Evolutionary conservation across 2,329 filamentous ascomycete species (phyloP), one percentile per base, ranked within the genome.

Genomic region (Ophiocordyceps sinensis): DNA sequence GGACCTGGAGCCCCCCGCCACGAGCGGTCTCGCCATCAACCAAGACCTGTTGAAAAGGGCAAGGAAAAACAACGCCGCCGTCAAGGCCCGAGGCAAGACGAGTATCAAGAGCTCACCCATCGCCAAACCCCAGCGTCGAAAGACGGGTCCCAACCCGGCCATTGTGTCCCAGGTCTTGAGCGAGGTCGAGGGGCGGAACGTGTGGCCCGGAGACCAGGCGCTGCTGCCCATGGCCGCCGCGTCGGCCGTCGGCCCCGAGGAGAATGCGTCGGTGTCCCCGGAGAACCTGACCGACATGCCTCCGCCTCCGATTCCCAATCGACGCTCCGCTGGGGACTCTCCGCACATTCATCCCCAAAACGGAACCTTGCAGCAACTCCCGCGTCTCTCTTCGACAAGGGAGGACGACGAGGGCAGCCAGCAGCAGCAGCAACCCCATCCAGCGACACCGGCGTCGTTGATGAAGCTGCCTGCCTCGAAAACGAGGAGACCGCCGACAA

Each of bases 391-490:
- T 39, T 34, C 45, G 11, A 42, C 43, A 12, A 17, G 39, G 32
- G 29, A 39, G 2, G 43, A 42, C n/a, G 41, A 43, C 36, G 40
- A 40, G 29, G 12, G 6, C 10, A 4, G 35, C 5, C 37, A 31
- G 6, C 43, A 31, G 28, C 45, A 43, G 10, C 52, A 62, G 19
- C 67, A 66, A 40, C 66, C 63, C 50, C 75, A 78, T 40, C 84
- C 85, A 11, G 87, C 85, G 2, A 94, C 87, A 0, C 87, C 87
- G 1, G 85, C 88, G 9, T 94, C 87, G 7, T 63, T 94, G 44
- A 94, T 95, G 83, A 82, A 77, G 51, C 68, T 89, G 36, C 71
- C 69, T 4, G 68, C 71, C 23, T 73, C 73, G 51, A 67, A 66
- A 50, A 60, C 64, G 40, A 73, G 71, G 46, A 68, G 66, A 42